Percentiles rank a stretch among this genome's conserved stretches.
Evolutionary conservation across 2,329 filamentous ascomycete species (phyloP).

Genomic region (Aspergillus tubingensis): DNA sequence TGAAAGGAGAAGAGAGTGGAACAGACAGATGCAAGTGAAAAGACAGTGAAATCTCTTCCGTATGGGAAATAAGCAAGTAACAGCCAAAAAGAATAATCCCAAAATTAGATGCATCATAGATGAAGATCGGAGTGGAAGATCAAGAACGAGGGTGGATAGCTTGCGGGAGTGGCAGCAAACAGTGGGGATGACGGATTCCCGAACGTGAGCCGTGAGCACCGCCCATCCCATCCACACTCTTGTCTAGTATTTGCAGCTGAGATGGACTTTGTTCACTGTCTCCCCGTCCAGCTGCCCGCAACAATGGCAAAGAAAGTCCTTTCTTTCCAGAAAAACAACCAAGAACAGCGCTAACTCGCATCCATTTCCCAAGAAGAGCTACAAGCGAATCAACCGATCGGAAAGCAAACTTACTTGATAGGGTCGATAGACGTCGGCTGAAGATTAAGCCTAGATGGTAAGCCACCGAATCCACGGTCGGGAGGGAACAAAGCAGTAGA

Average conservation of each 20-base stretch:
- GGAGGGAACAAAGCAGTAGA: constrained; percentile 18
- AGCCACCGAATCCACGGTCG: constrained; percentile 18
- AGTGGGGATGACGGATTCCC: constrained; percentile 3
- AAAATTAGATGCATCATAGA: not conserved
- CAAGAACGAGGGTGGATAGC: not conserved
- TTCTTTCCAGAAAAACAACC: not conserved
- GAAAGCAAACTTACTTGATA: constrained; percentile 45
- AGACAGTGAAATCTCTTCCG: too few relatives aligned
- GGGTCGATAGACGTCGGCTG: constrained; percentile 52
- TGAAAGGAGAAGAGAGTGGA: not conserved
- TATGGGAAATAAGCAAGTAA: too few relatives aligned
- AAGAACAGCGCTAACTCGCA: not conserved
- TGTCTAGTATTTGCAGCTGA: not conserved
- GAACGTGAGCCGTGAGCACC: constrained; percentile 2
- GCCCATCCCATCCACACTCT: not conserved
- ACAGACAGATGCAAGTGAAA: not conserved
- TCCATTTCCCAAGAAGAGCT: not conserved
- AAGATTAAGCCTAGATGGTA: constrained; percentile 26
- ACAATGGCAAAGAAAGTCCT: not conserved
- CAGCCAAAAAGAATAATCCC: too few relatives aligned
- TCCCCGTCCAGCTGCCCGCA: not conserved
- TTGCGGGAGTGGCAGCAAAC: not conserved
- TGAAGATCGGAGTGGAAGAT: not conserved
- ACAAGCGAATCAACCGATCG: constrained; percentile 9
- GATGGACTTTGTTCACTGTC: not conserved